phyloP scores from a whole-genome alignment of 257 asterid genomes.

The Scutellaria galericulata region DNA sequence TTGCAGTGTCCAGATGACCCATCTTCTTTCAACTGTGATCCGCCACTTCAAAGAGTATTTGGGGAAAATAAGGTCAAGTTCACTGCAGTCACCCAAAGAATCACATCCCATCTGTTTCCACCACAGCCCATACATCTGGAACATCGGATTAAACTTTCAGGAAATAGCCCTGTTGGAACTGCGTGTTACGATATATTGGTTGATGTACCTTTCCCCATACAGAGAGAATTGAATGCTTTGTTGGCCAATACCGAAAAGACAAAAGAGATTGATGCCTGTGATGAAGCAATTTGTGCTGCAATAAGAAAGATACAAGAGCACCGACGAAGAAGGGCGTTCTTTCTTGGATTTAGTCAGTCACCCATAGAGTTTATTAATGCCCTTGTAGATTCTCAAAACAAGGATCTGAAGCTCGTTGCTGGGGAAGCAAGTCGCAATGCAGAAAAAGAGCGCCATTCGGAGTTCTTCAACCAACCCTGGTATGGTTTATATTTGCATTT shows the following conservation, averaged over 20 bases:
- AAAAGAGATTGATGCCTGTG: slow-evolving; percentile 91
- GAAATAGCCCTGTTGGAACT: slow-evolving; percentile 86
- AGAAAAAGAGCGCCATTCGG: slow-evolving; percentile 88
- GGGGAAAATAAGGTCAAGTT: slow-evolving; percentile 79
- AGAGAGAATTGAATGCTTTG: slow-evolving; percentile 83
- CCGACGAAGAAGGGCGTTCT: slow-evolving; percentile 85
- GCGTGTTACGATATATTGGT: slow-evolving; percentile 91
- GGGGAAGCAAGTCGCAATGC: slow-evolving; percentile 85
- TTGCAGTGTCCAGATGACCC: slow-evolving; percentile 87
- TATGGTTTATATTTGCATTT: slow-evolving; percentile 44
- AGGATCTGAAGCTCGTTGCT: slow-evolving; percentile 80
- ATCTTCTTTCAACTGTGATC: slow-evolving; percentile 85
- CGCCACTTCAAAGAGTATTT: slow-evolving; percentile 84
- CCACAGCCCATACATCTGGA: slow-evolving; percentile 95
- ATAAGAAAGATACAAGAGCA: slow-evolving; percentile 96
- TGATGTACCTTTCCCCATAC: slow-evolving; percentile 92
- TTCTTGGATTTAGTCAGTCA: slow-evolving; percentile 98
- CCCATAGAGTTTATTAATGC: slow-evolving; percentile 93
- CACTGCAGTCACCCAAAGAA: slow-evolving; percentile 82
- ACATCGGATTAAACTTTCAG: slow-evolving; percentile 88
- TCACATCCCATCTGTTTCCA: slow-evolving; percentile 73
- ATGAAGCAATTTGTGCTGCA: slow-evolving; percentile 89
- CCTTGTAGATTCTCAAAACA: slow-evolving; percentile 85
- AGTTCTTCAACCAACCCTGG: slow-evolving; percentile 94
- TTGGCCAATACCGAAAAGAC: slow-evolving; percentile 89